phyloP scores from a whole-genome alignment of 768 basidiomycete genomes.

The Coprinellus aureogranulatus region DNA sequence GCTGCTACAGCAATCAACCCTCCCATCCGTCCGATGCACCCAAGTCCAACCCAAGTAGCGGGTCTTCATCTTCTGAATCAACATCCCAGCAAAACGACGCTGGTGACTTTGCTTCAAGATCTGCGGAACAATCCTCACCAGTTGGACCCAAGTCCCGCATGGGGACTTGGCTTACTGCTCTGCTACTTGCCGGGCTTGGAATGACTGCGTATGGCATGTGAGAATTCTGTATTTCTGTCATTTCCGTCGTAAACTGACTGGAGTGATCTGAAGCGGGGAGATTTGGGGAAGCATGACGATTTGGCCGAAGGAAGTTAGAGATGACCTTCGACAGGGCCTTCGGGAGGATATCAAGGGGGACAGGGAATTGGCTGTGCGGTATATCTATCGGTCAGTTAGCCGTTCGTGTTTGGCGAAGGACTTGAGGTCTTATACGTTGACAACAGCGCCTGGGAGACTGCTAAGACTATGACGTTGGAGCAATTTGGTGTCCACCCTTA shows the following conservation, averaged over 20 bases:
- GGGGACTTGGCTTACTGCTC: not conserved
- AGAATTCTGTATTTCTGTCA: not conserved
- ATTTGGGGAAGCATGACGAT: slow-evolving; percentile 56
- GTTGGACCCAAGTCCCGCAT: not conserved
- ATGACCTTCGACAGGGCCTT: slow-evolving; percentile 64
- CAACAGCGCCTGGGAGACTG: slow-evolving; percentile 51
- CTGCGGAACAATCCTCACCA: too few relatives aligned
- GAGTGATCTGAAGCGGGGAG: slow-evolving; percentile 41
- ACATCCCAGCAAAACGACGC: not conserved
- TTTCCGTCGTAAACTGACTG: not conserved
- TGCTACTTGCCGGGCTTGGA: not conserved
- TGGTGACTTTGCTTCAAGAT: not conserved
- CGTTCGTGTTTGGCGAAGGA: too few relatives aligned
- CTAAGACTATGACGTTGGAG: slow-evolving; percentile 41
- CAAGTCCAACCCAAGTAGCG: too few relatives aligned
- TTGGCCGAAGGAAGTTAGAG: slow-evolving; percentile 65
- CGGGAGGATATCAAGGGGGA: slow-evolving; percentile 61
- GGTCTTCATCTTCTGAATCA: too few relatives aligned
- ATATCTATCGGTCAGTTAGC: slow-evolving; percentile 56
- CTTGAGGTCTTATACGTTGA: too few relatives aligned
- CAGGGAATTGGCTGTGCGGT: slow-evolving; percentile 46
- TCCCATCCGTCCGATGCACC: too few relatives aligned
- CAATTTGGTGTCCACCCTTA: slow-evolving; percentile 46
- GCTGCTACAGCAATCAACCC: too few relatives aligned
- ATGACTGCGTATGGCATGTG: slow-evolving; percentile 3